phyloP scores from a whole-genome alignment of 192 early-diverging fungal species.

The Phlyctochytrium arcticum region DNA sequence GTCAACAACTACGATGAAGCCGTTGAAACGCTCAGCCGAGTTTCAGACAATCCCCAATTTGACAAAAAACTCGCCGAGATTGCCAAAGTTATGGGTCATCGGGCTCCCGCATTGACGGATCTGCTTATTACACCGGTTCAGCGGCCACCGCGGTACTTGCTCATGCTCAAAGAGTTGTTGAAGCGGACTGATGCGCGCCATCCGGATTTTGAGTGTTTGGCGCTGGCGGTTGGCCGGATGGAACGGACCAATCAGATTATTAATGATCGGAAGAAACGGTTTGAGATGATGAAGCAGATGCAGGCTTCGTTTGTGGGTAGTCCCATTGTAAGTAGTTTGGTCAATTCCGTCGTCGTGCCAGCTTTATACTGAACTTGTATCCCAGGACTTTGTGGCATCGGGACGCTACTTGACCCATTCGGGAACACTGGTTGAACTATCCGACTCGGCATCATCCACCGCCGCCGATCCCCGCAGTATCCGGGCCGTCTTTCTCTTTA shows the following conservation, averaged over 20 bases:
- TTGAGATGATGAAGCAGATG: conserved; percentile 14
- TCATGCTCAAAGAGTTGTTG: conserved; percentile 22
- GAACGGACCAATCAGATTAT: conserved; percentile 15
- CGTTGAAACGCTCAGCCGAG: conserved; percentile 5
- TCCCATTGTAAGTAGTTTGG: conserved; percentile 5
- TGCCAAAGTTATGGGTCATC: not conserved
- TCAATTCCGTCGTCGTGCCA: not conserved
- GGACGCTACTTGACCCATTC: conserved; percentile 4
- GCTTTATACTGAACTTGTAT: not conserved
- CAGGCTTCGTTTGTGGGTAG: conserved; percentile 4
- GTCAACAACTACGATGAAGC: conserved; percentile 23
- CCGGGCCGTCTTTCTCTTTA: conserved; percentile 12
- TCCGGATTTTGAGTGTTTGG: conserved; percentile 9
- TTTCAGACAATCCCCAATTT: conserved; percentile 3
- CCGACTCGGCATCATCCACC: not conserved
- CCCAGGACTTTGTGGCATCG: not conserved
- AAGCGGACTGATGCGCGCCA: conserved; percentile 3
- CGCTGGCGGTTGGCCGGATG: not conserved
- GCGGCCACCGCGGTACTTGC: conserved; percentile 16
- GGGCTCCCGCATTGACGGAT: conserved; percentile 9
- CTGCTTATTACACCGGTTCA: conserved; percentile 22
- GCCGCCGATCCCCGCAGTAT: not conserved
- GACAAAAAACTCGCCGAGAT: conserved; percentile 11
- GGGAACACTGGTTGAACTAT: not conserved
- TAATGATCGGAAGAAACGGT: conserved; percentile 18